Conservation (phyloP, 2,329 filamentous ascomycete genomes). For the Botrytis elliptica region DNA sequence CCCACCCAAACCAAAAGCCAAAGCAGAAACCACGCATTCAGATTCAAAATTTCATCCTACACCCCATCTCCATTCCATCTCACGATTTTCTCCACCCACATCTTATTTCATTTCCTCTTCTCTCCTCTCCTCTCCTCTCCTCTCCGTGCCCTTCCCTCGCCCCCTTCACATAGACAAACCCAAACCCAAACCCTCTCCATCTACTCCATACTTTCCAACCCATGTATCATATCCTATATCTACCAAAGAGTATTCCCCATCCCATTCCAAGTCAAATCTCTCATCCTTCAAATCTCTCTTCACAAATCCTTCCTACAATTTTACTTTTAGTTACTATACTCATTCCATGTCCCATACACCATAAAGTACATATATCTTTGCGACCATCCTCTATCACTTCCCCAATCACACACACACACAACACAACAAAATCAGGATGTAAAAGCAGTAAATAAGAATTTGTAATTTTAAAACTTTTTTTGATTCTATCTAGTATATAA, state of each 20-base stretch:
- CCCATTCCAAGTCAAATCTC: background rate
- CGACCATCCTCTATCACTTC: background rate
- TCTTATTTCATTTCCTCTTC: background rate
- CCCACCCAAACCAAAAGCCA: background rate
- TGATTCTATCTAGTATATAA: conserved; percentile 10
- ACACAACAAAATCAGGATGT: background rate
- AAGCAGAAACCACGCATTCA: background rate
- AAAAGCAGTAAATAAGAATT: background rate
- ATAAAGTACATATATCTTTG: background rate
- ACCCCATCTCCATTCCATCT: background rate
- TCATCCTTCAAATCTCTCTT: background rate
- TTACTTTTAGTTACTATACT: background rate
- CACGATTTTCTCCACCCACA: background rate
- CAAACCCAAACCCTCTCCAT: background rate
- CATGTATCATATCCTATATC: background rate
- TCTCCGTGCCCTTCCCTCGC: no score
- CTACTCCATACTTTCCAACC: background rate
- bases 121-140: background rate
- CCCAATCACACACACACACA: background rate
- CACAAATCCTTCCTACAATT: background rate
- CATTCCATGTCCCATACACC: background rate
- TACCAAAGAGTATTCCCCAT: background rate
- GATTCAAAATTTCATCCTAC: background rate
- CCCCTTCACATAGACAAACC: no score
- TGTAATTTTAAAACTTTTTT: conserved; percentile 14